phyloP scores from a whole-genome alignment of 208 protist genomes.

The Wallacemonas collosoma region DNA sequence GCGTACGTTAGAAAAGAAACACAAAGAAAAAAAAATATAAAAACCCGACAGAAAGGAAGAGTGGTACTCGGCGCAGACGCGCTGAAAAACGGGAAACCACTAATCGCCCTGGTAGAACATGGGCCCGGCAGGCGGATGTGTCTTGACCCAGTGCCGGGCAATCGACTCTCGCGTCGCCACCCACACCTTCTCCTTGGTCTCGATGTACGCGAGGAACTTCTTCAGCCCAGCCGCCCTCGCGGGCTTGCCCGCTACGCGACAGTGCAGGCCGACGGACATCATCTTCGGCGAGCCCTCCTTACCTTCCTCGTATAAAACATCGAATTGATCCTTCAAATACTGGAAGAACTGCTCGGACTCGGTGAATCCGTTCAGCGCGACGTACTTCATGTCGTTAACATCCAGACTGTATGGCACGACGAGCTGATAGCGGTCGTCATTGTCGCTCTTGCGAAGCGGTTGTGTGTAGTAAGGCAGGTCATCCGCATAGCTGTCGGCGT shows the following conservation, averaged over 20 bases:
- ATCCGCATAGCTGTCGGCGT: conserved; percentile 44
- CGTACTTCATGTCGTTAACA: conserved; percentile 42
- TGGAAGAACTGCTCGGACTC: conserved; percentile 43
- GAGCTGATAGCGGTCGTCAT: conserved; percentile 30
- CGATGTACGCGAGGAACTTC: conserved; percentile 31
- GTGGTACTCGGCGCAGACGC: too few relatives aligned
- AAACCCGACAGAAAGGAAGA: not conserved
- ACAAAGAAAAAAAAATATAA: conserved; percentile 10
- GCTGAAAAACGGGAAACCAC: not conserved
- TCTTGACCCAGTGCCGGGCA: conserved; percentile 28
- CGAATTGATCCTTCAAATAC: conserved; percentile 41
- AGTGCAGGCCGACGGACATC: conserved; percentile 43
- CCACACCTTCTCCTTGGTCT: conserved; percentile 32
- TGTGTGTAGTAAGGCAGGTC: conserved; percentile 43
- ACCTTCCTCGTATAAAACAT: conserved; percentile 41
- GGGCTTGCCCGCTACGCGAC: conserved; percentile 34
- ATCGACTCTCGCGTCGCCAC: conserved; percentile 33
- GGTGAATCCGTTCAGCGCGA: conserved; percentile 39
- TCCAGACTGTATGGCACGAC: conserved; percentile 39
- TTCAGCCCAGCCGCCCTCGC: conserved; percentile 26
- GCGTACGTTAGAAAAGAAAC: too few relatives aligned
- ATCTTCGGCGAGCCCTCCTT: conserved; percentile 23
- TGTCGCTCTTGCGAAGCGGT: conserved; percentile 25
- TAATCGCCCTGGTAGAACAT: conserved; percentile 29
- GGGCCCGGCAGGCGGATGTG: conserved; percentile 25